Evolutionary conservation across 306 rosid genomes (phyloP).

Genomic region (Malus fusca): DNA sequence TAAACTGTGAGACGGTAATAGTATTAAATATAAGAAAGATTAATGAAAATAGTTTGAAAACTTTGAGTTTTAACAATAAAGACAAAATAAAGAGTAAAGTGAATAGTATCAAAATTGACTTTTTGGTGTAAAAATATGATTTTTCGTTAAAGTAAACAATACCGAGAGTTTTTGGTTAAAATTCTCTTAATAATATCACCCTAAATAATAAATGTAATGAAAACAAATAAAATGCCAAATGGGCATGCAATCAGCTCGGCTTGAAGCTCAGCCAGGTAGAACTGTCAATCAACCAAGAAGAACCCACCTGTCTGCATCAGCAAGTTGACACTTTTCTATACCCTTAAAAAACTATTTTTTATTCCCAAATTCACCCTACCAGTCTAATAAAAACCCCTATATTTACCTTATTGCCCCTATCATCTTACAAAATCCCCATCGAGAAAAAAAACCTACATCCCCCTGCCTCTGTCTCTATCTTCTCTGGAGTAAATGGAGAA

Average conservation of each 20-base stretch:
- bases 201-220: too few relatives aligned
- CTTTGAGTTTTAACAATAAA: too few relatives aligned
- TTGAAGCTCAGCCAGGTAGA: constrained; percentile 11
- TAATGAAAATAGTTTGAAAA: too few relatives aligned
- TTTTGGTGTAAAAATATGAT: too few relatives aligned
- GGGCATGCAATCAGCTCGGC: constrained; percentile 2
- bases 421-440: constrained; percentile 28
- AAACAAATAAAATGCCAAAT: background rate
- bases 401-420: constrained; percentile 33
- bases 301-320: constrained; percentile 11
- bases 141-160: too few relatives aligned
- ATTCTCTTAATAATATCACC: too few relatives aligned
- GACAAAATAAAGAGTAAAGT: too few relatives aligned
- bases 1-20: too few relatives aligned
- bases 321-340: constrained; percentile 13
- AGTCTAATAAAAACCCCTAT: background rate
- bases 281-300: background rate
- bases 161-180: too few relatives aligned
- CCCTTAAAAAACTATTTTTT: background rate
- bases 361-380: background rate
- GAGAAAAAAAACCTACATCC: background rate
- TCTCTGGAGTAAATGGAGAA: constrained; percentile 32
- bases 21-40: too few relatives aligned
- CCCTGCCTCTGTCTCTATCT: background rate
- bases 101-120: too few relatives aligned